Evolutionary conservation across 768 basidiomycete genomes (phyloP), one percentile per base, ranked within the genome.

Genomic region (Leucocoprinus sp.): DNA sequence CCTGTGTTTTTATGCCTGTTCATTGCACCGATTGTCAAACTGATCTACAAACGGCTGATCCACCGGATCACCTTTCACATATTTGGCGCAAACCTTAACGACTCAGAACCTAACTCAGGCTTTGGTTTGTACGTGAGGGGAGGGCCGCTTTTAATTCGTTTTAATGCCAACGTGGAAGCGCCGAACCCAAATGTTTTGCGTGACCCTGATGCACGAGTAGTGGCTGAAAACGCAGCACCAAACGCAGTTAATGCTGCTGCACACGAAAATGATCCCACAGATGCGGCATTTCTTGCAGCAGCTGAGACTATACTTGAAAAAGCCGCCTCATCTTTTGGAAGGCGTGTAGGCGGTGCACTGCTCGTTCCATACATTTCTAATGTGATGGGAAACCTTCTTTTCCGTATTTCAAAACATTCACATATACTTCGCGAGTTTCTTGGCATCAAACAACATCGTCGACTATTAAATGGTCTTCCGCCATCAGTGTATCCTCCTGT

Each of bases 271-370:
- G 62, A 69, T 50, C 65, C 67, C n/a, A n/a, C n/a, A 34, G 62
- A 70, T 22, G 68, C 53, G 12, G 78, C 66, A 6, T 74, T 63
- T 0, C 57, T 65, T 8, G 62, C 60, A 40, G 80, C 71, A 2
- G 79, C 80, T 1, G 74, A 79, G 52, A 73, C 75, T 50, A 72
- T 76, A 33, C 72, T 84, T 43, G 70, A 73, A 33, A 63, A 79
- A 52, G 74, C 76, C 15, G 70, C 75, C 14, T 66, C 74, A 14
- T 78, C 81, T 0, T 55, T 86, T 3, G 85, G 84, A 1, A 74
- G 84, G 9, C 64, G 76, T 54, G 60, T 89, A 37, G 82, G 80
- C 17, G 84, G 85, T 3, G 83, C 85, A 0, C 62, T 89, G 14
- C 63, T 82, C 48, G 68, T 84, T 41, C 86, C 86, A 0, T 71